Conservation (phyloP, 2,329 filamentous ascomycete species). For the Ascochyta koolunga region DNA sequence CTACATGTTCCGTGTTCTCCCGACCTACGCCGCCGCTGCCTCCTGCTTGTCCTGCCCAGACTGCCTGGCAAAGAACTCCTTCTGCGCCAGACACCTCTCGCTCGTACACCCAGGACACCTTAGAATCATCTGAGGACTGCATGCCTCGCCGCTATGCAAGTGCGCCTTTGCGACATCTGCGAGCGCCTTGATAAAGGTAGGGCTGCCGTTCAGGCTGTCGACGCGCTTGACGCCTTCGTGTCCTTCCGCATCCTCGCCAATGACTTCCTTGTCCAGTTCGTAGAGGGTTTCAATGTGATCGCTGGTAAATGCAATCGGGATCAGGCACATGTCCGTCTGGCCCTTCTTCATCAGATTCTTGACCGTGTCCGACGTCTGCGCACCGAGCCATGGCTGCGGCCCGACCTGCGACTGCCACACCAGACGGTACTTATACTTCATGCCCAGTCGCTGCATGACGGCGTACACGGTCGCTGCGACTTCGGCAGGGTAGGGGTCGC, state of each 20-base stretch:
- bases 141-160: slow-evolving; percentile 71
- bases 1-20: slow-evolving; percentile 9
- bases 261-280: slow-evolving; percentile 93
- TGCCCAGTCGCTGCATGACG: slow-evolving; percentile 89
- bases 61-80: slow-evolving; percentile 66
- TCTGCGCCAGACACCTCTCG: slow-evolving; percentile 80
- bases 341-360: slow-evolving; percentile 88
- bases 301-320: slow-evolving; percentile 97
- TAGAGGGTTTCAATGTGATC: slow-evolving; percentile 98
- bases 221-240: slow-evolving; percentile 74
- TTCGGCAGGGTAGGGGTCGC: slow-evolving; percentile 93
- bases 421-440: slow-evolving; percentile 88
- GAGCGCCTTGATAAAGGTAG: slow-evolving; percentile 86
- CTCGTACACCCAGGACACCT: slow-evolving; percentile 94
- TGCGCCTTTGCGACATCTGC: slow-evolving; percentile 86
- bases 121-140: slow-evolving; percentile 84
- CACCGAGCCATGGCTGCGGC: slow-evolving; percentile 91
- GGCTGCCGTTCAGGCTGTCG: slow-evolving; percentile 89
- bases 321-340: slow-evolving; percentile 86
- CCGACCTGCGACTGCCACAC: slow-evolving; percentile 99
- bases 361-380: slow-evolving; percentile 88
- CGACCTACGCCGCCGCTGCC: slow-evolving; percentile 18
- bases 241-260: slow-evolving; percentile 72
- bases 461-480: slow-evolving; percentile 95
- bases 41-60: slow-evolving; percentile 33